Percentiles rank a stretch among this genome's conserved stretches.
Conservation (phyloP, 2,329 filamentous ascomycete species). For the Colletotrichum sp. region DNA sequence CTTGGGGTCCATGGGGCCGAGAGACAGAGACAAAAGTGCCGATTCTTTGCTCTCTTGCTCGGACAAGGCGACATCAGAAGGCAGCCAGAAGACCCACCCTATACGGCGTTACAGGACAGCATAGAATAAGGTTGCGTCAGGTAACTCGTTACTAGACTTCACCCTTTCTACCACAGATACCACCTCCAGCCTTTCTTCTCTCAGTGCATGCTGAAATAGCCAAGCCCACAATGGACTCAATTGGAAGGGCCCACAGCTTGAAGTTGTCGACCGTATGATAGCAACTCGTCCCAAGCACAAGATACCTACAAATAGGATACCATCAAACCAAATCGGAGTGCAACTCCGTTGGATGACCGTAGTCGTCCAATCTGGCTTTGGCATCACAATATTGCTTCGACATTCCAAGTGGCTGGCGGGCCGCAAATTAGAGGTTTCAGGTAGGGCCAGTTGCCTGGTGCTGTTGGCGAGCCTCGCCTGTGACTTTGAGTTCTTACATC, state of each 20-base stretch:
- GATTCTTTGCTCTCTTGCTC: neutral
- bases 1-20: neutral
- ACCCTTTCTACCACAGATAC: neutral
- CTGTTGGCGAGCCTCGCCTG: neutral
- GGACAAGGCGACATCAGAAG: neutral
- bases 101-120: neutral
- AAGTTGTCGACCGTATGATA: neutral
- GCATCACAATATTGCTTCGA: neutral
- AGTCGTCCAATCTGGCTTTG: neutral
- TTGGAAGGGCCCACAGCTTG: neutral
- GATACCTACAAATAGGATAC: neutral
- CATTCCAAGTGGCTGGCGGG: neutral
- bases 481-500: neutral
- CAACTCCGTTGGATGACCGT: neutral
- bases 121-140: neutral
- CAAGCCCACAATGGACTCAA: neutral
- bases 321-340: neutral
- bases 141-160: neutral
- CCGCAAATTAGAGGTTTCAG: conserved; percentile 1
- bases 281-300: neutral
- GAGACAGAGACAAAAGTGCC: neutral
- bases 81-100: neutral
- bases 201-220: neutral
- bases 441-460: neutral
- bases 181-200: neutral